phyloP scores from a whole-genome alignment of 2,329 filamentous ascomycete genomes.

The Cordyceps farinosa region DNA sequence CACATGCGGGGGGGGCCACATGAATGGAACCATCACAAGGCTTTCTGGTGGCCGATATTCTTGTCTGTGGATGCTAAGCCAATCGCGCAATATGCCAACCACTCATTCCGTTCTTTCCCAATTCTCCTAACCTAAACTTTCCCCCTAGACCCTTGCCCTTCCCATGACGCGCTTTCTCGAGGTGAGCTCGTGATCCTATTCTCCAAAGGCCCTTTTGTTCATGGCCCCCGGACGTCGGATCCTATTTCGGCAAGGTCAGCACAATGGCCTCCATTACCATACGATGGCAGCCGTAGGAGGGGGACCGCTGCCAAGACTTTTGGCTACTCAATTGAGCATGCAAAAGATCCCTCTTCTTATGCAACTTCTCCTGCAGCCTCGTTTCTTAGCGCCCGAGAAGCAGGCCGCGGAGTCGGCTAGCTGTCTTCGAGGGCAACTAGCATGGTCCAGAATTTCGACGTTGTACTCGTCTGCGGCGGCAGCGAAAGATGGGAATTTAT shows the following conservation, averaged over 20 bases:
- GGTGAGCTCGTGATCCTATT: background rate
- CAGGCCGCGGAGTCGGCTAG: background rate
- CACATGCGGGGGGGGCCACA: no score
- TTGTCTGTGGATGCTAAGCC: background rate
- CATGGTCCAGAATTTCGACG: background rate
- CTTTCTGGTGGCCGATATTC: background rate
- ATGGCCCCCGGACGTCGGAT: background rate
- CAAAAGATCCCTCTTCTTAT: background rate
- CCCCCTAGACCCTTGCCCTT: background rate
- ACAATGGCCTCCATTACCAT: background rate
- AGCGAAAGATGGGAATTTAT: background rate
- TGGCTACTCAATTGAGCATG: background rate
- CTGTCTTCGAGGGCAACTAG: background rate
- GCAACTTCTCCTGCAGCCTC: background rate
- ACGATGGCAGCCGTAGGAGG: no score
- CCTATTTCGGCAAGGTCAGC: background rate
- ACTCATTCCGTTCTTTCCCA: background rate
- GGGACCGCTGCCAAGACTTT: background rate
- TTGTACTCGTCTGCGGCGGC: background rate
- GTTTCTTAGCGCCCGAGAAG: background rate
- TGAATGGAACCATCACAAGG: background rate
- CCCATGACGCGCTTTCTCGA: background rate
- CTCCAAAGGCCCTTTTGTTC: background rate
- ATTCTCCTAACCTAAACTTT: background rate
- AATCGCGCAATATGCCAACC: background rate